These are phyloP conservation scores for Hydnomerulius pinastri DNA, from an alignment of 768 basidiomycete species.

Conservation along the genomic window DNA sequence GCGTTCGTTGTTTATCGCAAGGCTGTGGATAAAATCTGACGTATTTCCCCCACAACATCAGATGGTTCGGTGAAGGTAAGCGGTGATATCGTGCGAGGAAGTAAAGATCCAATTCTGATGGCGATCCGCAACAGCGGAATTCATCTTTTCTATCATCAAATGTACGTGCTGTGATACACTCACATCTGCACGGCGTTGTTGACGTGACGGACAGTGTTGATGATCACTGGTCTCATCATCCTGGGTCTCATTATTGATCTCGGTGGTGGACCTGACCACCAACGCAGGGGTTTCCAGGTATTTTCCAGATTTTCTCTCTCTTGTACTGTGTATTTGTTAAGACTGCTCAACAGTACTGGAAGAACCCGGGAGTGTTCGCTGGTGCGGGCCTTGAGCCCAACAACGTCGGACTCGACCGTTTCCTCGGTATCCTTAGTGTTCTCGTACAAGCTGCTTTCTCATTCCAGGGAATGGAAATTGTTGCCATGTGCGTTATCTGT, in stretches of 20 bases:
- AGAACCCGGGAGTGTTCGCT: slow-evolving; percentile 57
- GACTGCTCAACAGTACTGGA: slow-evolving; percentile 62
- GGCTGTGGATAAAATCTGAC: background rate
- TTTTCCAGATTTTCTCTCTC: background rate
- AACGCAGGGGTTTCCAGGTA: slow-evolving; percentile 69
- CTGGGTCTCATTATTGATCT: slow-evolving; percentile 72
- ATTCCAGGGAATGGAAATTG: slow-evolving; percentile 76
- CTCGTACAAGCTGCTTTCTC: slow-evolving; percentile 68
- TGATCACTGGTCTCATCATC: slow-evolving; percentile 63
- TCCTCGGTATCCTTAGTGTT: slow-evolving; percentile 43
- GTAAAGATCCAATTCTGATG: background rate
- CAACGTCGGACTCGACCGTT: slow-evolving; percentile 38
- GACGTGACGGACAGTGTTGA: slow-evolving; percentile 38
- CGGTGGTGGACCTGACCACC: slow-evolving; percentile 55
- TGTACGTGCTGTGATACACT: slow-evolving; percentile 38
- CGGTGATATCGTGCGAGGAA: background rate
- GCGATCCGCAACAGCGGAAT: slow-evolving; percentile 48
- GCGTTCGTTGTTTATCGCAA: slow-evolving; percentile 17
- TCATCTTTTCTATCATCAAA: slow-evolving; percentile 66
- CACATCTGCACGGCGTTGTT: background rate
- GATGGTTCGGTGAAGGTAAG: slow-evolving; percentile 68
- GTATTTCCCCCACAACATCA: slow-evolving; percentile 17
- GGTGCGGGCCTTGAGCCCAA: slow-evolving; percentile 33
- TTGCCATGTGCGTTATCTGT: slow-evolving; percentile 60
- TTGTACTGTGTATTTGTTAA: background rate